A percentile compares a stretch with the other conserved stretches of the same genome.
These are phyloP conservation scores for Lumnitzera littorea DNA, from an alignment of 345 rosid genomes.

Conservation along the genomic window DNA sequence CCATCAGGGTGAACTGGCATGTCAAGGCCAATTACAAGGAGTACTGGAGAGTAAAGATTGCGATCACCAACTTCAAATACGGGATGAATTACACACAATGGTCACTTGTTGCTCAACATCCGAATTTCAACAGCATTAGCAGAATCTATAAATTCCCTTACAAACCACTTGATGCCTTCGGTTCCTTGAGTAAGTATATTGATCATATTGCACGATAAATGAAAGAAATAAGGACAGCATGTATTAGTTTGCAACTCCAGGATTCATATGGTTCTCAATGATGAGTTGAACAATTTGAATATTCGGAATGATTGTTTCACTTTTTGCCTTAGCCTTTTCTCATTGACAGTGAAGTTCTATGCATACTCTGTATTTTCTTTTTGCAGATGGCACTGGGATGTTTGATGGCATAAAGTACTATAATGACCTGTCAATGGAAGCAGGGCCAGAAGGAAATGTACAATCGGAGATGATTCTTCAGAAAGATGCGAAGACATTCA, in stretches of 20 bases:
- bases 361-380: background rate
- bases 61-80: constrained; percentile 21
- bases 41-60: constrained; percentile 21
- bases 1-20: constrained; percentile 23
- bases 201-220: too few relatives aligned
- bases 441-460: constrained; percentile 28
- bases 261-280: too few relatives aligned
- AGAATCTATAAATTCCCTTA: constrained; percentile 17
- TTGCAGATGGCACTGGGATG: constrained; percentile 38
- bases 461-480: constrained; percentile 28
- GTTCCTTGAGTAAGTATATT: constrained; percentile 14
- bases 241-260: too few relatives aligned
- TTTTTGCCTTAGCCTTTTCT: too few relatives aligned
- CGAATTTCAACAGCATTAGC: constrained; percentile 23
- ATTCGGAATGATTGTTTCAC: too few relatives aligned
- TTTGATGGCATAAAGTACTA: constrained; percentile 26
- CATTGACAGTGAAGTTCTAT: too few relatives aligned
- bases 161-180: constrained; percentile 13
- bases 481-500: constrained; percentile 24
- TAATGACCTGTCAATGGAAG: constrained; percentile 26
- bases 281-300: background rate
- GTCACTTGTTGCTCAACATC: constrained; percentile 20
- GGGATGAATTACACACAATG: constrained; percentile 16
- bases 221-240: too few relatives aligned
- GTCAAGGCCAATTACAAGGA: constrained; percentile 19